Base-by-base conservation (phyloP, 768 basidiomycete species). In the Pleurotus tuber-regium region DNA sequence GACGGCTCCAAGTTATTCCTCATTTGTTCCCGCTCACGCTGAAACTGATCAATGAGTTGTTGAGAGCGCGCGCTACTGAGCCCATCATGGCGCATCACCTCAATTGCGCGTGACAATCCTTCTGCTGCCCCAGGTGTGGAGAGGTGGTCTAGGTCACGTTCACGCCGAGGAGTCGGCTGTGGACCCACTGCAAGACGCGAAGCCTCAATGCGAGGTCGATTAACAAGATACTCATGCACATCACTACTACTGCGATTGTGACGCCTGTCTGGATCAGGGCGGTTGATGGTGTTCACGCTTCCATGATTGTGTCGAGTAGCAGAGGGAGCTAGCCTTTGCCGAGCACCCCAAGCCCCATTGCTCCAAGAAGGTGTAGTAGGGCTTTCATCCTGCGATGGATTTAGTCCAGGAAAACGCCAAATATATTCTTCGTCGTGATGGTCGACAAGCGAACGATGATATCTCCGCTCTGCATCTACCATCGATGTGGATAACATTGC, bases 41-140 rank as follows among this genome's bases (percentile, higher is more conserved):
- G 68, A 41, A 52, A 62, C 16, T 63, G 65, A 8, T 59, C 54
- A 16, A 66, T 60, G 12, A 69, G 39, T 39, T 70, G 70, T 14
- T 65, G 59, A 0, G 70, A 65, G 29, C 72, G 69, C 16, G 55
- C 49, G 7, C 51, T 19, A 43, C 57, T 63, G 3, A 60, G 53
- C 1, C 64, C 66, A 40, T 71, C 68, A 4, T 57, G 59, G 25
- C 69, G 63, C 16, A 74, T 57, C 10, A 68, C 61, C 14, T 69
- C 65, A 16, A 72, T 62, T 9, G 65, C 65, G 21, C 63, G 59
- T 38, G 47, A 54, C 25, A 70, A 63, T 14, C 67, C 65, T 3
- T 66, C 64, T 14, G 53, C 58, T 30, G 52, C 56, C 16, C 58
- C 59, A 8, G 48, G 51, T 43, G 50, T 28, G 24, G 52, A 33